Conservation (phyloP, 495 filamentous ascomycete species). For the Aspergillus heteromorphus region DNA sequence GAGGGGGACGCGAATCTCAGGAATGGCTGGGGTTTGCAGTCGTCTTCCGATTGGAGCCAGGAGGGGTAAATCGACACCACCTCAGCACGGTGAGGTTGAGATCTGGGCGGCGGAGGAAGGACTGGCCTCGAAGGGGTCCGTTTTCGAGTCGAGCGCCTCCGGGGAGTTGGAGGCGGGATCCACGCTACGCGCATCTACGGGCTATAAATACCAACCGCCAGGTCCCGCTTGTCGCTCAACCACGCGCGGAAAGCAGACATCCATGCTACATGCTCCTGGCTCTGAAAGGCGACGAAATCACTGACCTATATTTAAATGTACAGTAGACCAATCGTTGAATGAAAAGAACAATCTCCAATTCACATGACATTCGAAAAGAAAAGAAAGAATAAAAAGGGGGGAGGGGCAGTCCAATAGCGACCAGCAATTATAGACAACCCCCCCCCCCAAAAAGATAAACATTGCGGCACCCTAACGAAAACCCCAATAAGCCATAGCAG, state of each 20-base stretch:
- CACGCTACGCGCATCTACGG: conserved; percentile 2
- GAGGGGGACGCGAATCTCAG: not conserved
- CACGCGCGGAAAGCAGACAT: no score
- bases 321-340: no score
- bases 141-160: not conserved
- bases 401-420: no score
- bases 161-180: conserved; percentile 5
- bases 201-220: not conserved
- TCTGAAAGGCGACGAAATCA: no score
- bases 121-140: conserved; percentile 7
- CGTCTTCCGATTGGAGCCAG: not conserved
- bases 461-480: not conserved
- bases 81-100: not conserved
- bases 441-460: not conserved
- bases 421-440: no score
- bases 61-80: not conserved
- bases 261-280: no score
- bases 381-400: no score
- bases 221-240: no score
- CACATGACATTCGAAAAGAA: no score
- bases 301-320: no score
- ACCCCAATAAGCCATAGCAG: not conserved
- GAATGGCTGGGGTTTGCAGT: not conserved
- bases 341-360: no score
- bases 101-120: not conserved